Evolutionary conservation across 805 yeast species (phyloP).

Genomic region (Candida jianshihensis): DNA sequence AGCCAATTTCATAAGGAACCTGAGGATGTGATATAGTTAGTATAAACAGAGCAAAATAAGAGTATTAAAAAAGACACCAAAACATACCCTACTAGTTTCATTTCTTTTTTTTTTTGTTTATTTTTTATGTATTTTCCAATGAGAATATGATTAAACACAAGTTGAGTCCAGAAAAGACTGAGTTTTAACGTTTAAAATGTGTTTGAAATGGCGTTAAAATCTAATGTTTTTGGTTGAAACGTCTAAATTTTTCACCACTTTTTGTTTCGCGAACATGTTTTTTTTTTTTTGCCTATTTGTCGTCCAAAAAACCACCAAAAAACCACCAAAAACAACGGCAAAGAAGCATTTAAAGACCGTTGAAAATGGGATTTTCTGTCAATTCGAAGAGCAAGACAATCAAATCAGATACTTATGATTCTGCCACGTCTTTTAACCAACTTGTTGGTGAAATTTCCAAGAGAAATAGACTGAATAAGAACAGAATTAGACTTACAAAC

Average conservation of each 20-base stretch:
- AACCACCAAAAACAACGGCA: too few species aligned
- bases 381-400: slow-evolving; percentile 56
- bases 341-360: too few species aligned
- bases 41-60: too few species aligned
- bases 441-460: slow-evolving; percentile 37
- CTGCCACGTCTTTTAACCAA: slow-evolving; percentile 27
- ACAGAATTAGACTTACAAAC: slow-evolving; percentile 49
- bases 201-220: too few species aligned
- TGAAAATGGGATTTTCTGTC: slow-evolving; percentile 43
- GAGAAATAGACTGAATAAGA: slow-evolving; percentile 36
- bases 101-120: not conserved
- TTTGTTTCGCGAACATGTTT: too few species aligned
- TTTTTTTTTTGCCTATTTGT: too few species aligned
- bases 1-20: slow-evolving; percentile 76
- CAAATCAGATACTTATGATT: slow-evolving; percentile 36
- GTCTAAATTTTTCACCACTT: too few species aligned
- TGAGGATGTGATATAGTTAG: slow-evolving; percentile 6
- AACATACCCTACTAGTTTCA: slow-evolving; percentile 4
- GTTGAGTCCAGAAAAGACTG: too few species aligned
- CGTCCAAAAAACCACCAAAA: too few species aligned
- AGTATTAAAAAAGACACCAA: not conserved
- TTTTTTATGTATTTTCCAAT: too few species aligned
- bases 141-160: not conserved
- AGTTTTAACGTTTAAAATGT: not conserved
- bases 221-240: too few species aligned